These are phyloP conservation scores for Thelephora terrestris DNA, from an alignment of 1,284 basidiomycete species.

Conservation along the genomic window DNA sequence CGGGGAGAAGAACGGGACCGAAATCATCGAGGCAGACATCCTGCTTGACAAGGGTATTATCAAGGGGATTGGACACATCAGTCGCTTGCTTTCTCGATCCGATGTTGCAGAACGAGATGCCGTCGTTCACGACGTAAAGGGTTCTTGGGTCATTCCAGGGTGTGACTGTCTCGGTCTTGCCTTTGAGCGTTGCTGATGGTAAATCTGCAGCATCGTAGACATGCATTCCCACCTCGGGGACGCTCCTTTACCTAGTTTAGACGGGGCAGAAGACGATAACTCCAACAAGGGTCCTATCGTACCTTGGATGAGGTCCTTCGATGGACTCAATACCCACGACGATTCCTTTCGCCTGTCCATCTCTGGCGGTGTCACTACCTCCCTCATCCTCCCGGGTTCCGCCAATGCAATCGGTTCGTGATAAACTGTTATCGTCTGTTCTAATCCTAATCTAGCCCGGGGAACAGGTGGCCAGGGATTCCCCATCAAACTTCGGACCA, in stretches of 20 bases:
- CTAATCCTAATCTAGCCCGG: background rate
- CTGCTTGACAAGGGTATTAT: constrained; percentile 29
- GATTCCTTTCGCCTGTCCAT: constrained; percentile 34
- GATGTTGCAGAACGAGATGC: constrained; percentile 3
- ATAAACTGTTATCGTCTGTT: background rate
- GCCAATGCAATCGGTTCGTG: constrained; percentile 42
- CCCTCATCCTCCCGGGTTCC: constrained; percentile 53
- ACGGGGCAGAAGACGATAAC: constrained; percentile 30
- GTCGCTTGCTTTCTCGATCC: background rate
- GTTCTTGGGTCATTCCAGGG: constrained; percentile 31
- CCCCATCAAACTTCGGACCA: constrained; percentile 40
- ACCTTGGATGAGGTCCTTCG: constrained; percentile 41
- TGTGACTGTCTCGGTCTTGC: constrained; percentile 9
- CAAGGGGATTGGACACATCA: constrained; percentile 20
- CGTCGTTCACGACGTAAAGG: constrained; percentile 20
- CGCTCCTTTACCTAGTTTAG: constrained; percentile 26
- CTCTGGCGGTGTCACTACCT: constrained; percentile 54
- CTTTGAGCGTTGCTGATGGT: background rate
- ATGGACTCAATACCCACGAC: constrained; percentile 38
- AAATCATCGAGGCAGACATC: constrained; percentile 26
- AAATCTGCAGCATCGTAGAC: constrained; percentile 39
- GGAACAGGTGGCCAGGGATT: constrained; percentile 37
- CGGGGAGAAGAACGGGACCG: constrained; percentile 23
- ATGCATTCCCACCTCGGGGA: constrained; percentile 57
- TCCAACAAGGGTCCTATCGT: constrained; percentile 31